phyloP scores from a whole-genome alignment of 371 early-diverging fungal genomes.

The Lichtheimia ornata region DNA sequence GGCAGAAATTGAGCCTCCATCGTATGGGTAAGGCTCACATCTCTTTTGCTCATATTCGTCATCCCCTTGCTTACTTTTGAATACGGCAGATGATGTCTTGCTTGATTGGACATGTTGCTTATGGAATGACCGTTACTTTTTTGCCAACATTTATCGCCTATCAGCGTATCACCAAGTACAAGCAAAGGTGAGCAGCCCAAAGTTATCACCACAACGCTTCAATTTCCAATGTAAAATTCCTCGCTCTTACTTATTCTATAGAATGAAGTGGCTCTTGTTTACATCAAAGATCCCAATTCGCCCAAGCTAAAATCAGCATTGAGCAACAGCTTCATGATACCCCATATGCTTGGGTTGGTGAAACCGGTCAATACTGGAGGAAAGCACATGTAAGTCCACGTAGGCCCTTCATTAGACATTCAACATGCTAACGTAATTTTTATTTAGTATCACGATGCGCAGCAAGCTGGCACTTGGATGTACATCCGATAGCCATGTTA shows the following conservation, averaged over 20 bases:
- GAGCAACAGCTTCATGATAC: conserved; percentile 12
- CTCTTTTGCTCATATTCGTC: too few species aligned
- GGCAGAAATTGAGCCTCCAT: conserved; percentile 3
- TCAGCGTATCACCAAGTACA: conserved; percentile 10
- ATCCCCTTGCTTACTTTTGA: too few species aligned
- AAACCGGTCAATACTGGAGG: neutral
- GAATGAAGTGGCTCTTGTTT: conserved; percentile 15
- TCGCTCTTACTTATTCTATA: neutral
- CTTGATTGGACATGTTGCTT: conserved; percentile 4
- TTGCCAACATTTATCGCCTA: conserved; percentile 14
- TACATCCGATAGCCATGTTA: conserved; percentile 1
- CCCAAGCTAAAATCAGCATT: conserved; percentile 6
- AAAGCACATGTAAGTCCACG: neutral
- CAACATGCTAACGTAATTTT: neutral
- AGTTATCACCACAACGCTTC: neutral
- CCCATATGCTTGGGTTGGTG: conserved; percentile 17
- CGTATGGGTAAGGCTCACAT: too few species aligned
- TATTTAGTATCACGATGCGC: conserved; percentile 7
- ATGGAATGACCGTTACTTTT: conserved; percentile 21
- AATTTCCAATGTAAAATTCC: neutral
- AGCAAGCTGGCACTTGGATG: conserved; percentile 20
- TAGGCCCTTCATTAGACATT: neutral
- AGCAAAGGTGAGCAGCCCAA: conserved; percentile 11
- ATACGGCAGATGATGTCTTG: conserved; percentile 7
- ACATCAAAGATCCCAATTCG: conserved; percentile 3